Conservation (phyloP, 1,284 basidiomycete genomes). For the Bondarzewia mesenterica region DNA sequence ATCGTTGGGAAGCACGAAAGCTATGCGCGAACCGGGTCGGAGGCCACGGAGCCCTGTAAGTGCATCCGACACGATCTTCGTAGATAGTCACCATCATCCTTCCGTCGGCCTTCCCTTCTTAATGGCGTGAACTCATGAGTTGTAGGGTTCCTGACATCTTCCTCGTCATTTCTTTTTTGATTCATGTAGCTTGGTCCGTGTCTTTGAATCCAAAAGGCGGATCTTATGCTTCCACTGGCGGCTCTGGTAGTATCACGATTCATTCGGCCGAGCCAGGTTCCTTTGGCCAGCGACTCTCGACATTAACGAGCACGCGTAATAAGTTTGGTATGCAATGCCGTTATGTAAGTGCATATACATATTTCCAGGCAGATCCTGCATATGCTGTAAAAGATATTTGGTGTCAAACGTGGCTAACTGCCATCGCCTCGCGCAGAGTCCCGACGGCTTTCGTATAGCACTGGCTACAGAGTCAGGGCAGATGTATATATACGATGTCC, state of each 20-base stretch:
- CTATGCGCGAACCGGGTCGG: conserved; percentile 44
- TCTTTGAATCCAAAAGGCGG: conserved; percentile 67
- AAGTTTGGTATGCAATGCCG: conserved; percentile 79
- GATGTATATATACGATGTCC: conserved; percentile 73
- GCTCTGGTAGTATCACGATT: conserved; percentile 63
- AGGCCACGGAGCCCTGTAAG: conserved; percentile 64
- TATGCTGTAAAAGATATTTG: neutral
- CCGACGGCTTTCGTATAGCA: conserved; percentile 73
- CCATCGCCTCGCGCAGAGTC: conserved; percentile 51
- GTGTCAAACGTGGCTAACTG: neutral
- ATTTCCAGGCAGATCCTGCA: conserved; percentile 1
- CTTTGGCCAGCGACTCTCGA: conserved; percentile 53
- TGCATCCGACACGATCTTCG: conserved; percentile 13
- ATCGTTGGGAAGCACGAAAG: conserved; percentile 64
- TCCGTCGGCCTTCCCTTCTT: neutral
- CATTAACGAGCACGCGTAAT: conserved; percentile 59
- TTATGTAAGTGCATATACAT: conserved; percentile 48
- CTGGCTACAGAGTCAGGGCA: conserved; percentile 77
- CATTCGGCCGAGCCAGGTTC: conserved; percentile 51
- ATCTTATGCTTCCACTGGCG: conserved; percentile 74
- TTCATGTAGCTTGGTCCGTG: conserved; percentile 64
- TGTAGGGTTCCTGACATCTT: neutral
- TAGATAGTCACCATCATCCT: neutral
- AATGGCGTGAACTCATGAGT: neutral
- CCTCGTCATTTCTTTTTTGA: neutral